Percentiles rank a stretch among this genome's conserved stretches.
Conservation (phyloP, 140 eudicot genomes). For the Bidens hawaiensis region DNA sequence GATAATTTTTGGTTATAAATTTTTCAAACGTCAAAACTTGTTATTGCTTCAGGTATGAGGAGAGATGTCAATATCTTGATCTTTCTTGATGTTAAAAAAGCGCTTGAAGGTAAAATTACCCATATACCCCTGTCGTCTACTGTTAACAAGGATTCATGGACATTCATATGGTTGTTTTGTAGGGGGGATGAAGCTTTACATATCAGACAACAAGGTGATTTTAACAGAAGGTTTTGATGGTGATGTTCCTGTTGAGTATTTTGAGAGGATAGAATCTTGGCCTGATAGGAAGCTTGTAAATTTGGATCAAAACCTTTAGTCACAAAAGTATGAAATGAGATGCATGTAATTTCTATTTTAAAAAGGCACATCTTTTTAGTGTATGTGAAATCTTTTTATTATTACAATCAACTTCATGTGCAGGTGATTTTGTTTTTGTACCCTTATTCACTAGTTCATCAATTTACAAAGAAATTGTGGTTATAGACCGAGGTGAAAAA, state of each 20-base stretch:
- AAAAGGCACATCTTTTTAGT: background rate
- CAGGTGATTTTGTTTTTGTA: background rate
- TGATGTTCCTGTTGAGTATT: constrained; percentile 67
- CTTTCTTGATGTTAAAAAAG: constrained; percentile 84
- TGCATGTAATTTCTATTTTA: background rate
- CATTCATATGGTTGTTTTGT: constrained; percentile 13
- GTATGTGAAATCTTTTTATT: background rate
- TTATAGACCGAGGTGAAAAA: too few species aligned
- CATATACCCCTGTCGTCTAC: background rate
- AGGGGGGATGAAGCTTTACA: constrained; percentile 90
- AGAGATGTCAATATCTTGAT: constrained; percentile 63
- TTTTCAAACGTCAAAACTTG: background rate
- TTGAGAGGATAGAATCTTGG: constrained; percentile 78
- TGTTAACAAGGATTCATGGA: background rate
- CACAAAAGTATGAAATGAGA: background rate
- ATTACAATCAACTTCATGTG: background rate
- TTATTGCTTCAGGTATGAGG: constrained; percentile 76
- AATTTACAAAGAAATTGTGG: background rate
- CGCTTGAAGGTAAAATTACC: constrained; percentile 61
- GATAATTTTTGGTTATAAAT: background rate
- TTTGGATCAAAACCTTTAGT: constrained; percentile 7
- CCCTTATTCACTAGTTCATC: background rate
- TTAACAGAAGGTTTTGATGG: constrained; percentile 93
- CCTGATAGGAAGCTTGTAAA: constrained; percentile 61
- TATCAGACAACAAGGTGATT: constrained; percentile 83